These are phyloP conservation scores for Volvox africanus DNA, from an alignment of 139 green algal species.

Conservation along the genomic window DNA sequence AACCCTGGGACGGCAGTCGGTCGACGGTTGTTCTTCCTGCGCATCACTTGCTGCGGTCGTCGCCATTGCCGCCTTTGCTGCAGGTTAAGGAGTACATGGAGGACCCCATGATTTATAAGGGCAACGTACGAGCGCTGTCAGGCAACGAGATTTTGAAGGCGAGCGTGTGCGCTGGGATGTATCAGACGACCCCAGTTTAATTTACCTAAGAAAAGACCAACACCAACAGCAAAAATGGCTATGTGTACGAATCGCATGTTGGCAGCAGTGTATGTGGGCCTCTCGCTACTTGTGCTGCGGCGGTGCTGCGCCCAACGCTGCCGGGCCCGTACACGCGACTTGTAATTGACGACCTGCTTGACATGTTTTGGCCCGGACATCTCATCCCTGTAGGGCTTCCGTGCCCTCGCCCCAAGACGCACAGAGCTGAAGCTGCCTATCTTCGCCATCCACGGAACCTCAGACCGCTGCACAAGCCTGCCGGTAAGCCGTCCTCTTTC, in stretches of 20 bases:
- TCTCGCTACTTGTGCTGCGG: too few species aligned
- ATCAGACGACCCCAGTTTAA: too few species aligned
- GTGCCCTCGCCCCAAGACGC: neutral
- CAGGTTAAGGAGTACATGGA: conserved; percentile 46
- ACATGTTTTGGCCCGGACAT: neutral
- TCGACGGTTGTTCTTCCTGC: too few species aligned
- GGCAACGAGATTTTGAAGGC: conserved; percentile 45
- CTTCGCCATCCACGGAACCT: conserved; percentile 52
- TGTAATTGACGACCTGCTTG: neutral
- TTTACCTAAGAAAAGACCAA: too few species aligned
- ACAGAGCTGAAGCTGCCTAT: conserved; percentile 48
- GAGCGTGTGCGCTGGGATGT: too few species aligned
- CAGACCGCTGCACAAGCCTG: conserved; percentile 53
- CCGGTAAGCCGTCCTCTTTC: conserved; percentile 8
- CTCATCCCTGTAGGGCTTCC: neutral
- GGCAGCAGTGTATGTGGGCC: too few species aligned
- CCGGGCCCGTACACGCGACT: too few species aligned
- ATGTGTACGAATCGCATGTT: too few species aligned
- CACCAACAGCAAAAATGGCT: too few species aligned
- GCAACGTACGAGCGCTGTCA: conserved; percentile 6
- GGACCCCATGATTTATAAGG: conserved; percentile 40
- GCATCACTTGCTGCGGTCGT: too few species aligned
- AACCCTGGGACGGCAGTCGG: too few species aligned
- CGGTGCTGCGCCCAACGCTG: too few species aligned
- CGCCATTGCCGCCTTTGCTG: neutral